Evolutionary conservation across 352 stramenopile species (phyloP).

Genomic region (Paralagenidium karlingii): DNA sequence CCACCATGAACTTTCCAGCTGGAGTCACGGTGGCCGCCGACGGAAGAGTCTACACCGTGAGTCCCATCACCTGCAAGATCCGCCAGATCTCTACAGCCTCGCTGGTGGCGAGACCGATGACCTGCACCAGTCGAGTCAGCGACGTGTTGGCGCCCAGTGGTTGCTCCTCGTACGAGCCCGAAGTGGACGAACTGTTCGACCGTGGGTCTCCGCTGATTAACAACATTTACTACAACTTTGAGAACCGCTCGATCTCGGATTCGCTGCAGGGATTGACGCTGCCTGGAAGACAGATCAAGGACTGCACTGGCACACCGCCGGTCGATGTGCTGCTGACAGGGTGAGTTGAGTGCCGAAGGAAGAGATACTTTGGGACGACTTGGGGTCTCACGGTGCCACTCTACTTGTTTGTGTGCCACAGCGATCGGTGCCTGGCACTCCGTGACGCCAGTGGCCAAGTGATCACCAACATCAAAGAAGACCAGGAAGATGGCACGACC

Average conservation of each 20-base stretch:
- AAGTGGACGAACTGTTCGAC: conserved; percentile 80
- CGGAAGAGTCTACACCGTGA: conserved; percentile 84
- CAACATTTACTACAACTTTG: conserved; percentile 93
- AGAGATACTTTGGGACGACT: neutral
- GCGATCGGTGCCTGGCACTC: too few species aligned
- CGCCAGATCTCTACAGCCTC: conserved; percentile 64
- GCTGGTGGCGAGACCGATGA: conserved; percentile 45
- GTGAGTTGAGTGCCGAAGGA: too few species aligned
- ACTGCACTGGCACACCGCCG: conserved; percentile 87
- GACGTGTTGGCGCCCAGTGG: conserved; percentile 86
- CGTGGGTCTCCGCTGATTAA: conserved; percentile 55
- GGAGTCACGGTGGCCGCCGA: conserved; percentile 80
- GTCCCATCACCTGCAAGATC: conserved; percentile 83
- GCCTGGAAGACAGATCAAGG: conserved; percentile 62
- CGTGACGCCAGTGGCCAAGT: conserved; percentile 18
- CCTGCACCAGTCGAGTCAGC: conserved; percentile 65
- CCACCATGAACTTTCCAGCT: conserved; percentile 82
- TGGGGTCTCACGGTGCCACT: conserved; percentile 23
- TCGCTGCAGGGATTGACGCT: conserved; percentile 30
- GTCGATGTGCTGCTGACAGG: conserved; percentile 70
- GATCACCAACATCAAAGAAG: conserved; percentile 57
- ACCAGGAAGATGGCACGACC: conserved; percentile 78
- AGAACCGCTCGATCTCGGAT: conserved; percentile 22
- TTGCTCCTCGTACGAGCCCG: conserved; percentile 90
- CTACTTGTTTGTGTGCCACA: conserved; percentile 10